A percentile compares a stretch with the other conserved stretches of the same genome.
These are phyloP conservation scores for Steccherinum ochraceum DNA, from an alignment of 768 basidiomycete species.

Conservation along the genomic window DNA sequence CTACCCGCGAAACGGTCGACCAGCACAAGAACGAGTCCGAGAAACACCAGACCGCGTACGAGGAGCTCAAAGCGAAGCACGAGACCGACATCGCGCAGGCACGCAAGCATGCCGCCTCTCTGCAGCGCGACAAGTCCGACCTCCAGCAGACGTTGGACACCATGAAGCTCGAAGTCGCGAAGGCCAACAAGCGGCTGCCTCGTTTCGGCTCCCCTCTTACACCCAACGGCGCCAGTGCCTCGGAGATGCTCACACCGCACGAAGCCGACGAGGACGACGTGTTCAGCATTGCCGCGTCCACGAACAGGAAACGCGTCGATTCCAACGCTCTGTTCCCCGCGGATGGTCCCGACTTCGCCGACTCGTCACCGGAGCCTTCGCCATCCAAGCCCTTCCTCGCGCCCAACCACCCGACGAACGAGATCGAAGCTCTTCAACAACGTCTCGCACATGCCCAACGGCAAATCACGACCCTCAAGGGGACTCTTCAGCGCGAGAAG, in stretches of 20 bases:
- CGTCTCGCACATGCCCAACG: constrained; percentile 81
- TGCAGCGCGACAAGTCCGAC: constrained; percentile 90
- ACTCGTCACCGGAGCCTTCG: constrained; percentile 57
- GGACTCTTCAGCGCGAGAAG: constrained; percentile 77
- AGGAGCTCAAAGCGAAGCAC: constrained; percentile 82
- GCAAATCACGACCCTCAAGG: constrained; percentile 77
- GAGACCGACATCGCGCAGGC: constrained; percentile 94
- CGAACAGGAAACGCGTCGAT: constrained; percentile 50
- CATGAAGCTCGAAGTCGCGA: constrained; percentile 64
- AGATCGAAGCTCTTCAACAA: constrained; percentile 77
- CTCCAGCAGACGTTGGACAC: constrained; percentile 76
- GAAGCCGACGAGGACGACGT: constrained; percentile 53
- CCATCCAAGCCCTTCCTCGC: constrained; percentile 58
- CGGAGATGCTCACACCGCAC: constrained; percentile 44
- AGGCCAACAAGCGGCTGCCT: constrained; percentile 55
- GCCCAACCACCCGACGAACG: constrained; percentile 70
- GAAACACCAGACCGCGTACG: constrained; percentile 52
- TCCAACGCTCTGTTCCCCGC: constrained; percentile 40
- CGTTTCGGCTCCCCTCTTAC: constrained; percentile 71
- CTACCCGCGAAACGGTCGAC: constrained; percentile 70
- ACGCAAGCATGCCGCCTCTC: constrained; percentile 78
- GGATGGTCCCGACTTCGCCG: constrained; percentile 39
- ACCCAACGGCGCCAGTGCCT: constrained; percentile 39
- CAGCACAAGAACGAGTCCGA: constrained; percentile 84
- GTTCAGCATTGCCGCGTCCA: constrained; percentile 56